Percentiles rank a stretch among this genome's conserved stretches.
These are phyloP conservation scores for Pyrus betulifolia DNA, from an alignment of 306 rosid genomes.

Conservation along the genomic window DNA sequence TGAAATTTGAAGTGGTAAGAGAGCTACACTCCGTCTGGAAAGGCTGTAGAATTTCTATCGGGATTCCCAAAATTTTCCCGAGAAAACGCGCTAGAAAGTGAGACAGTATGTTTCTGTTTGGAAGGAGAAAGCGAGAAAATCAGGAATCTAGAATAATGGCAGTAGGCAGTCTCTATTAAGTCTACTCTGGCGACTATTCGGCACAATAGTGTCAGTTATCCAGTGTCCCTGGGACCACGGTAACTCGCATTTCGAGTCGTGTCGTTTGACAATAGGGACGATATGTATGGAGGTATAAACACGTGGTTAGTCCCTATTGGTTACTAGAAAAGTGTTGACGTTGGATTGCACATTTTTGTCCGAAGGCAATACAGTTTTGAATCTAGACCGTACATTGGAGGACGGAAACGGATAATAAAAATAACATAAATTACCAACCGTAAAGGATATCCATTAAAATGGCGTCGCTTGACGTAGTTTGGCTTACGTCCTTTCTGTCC, in stretches of 20 bases:
- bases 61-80: not conserved
- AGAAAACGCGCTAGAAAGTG: constrained; percentile 15
- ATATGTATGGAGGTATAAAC: not conserved
- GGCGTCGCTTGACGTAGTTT: not conserved
- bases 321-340: not conserved
- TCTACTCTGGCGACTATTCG: constrained; percentile 48
- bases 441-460: not conserved
- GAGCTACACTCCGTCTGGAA: not conserved
- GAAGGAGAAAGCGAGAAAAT: constrained; percentile 31
- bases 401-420: not conserved
- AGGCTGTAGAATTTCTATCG: not conserved
- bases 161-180: constrained; percentile 9
- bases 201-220: constrained; percentile 15
- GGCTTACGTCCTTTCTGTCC: not conserved
- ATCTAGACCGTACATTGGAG: constrained; percentile 38
- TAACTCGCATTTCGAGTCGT: not conserved
- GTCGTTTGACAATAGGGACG: not conserved
- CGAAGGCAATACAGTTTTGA: not conserved
- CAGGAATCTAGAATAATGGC: constrained; percentile 10
- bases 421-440: not conserved
- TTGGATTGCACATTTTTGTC: not conserved
- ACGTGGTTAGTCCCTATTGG: not conserved
- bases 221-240: constrained; percentile 10
- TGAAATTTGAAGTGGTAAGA: not conserved
- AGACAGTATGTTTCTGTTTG: constrained; percentile 14